Base-by-base conservation (phyloP, 2,329 filamentous ascomycete species). In the Didymella segeticola region DNA sequence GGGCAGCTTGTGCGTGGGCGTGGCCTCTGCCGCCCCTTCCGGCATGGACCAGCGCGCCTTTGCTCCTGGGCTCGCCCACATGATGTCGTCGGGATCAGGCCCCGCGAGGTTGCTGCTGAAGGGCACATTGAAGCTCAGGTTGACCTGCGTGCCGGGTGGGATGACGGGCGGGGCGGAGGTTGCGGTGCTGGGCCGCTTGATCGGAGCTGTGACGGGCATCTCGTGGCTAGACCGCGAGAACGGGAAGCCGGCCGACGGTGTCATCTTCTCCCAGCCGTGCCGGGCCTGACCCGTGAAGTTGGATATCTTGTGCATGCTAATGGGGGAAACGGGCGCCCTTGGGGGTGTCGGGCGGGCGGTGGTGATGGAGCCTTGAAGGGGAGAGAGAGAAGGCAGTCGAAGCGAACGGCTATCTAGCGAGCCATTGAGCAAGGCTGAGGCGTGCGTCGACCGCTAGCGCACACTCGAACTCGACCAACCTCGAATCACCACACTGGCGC, bases 81-180 rank as follows among this genome's bases (percentile, higher is more conserved):
- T 85, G 68, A 99, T 91, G 76, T 98, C 93, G 76, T 97, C 92
- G 64, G 89, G 89, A 70, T 98, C 92, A 60, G 95, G 95, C 27
- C 95, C 95, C 59, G 90, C 86, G 57, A 99, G 86, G 69, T 93
- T 93, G 61, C 91, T 96, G 65, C 92, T 88, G 78, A 98, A 97
- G 57, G 95, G 95, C 42, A 99, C 89, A 74, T 97, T 98, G 86
- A 99, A 98, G 62, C 91, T 93, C 75, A 96, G 89, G 77, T 96
- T 91, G 76, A 98, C 90, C 62, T 86, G 87, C 46, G 88, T 82
- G 73, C 93, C 89, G 71, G 88, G 83, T 59, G 88, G 82, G 61
- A 89, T 87, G 53, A 89, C 86, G 62, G 89, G 87, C 67, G 87
- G 77, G 42, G 69, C 62, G 9, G 71, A 68, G 19, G 67, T 67